These are phyloP conservation scores for Phytopythium chamaehyphon DNA, from an alignment of 352 stramenopile genomes.

Conservation along the genomic window DNA sequence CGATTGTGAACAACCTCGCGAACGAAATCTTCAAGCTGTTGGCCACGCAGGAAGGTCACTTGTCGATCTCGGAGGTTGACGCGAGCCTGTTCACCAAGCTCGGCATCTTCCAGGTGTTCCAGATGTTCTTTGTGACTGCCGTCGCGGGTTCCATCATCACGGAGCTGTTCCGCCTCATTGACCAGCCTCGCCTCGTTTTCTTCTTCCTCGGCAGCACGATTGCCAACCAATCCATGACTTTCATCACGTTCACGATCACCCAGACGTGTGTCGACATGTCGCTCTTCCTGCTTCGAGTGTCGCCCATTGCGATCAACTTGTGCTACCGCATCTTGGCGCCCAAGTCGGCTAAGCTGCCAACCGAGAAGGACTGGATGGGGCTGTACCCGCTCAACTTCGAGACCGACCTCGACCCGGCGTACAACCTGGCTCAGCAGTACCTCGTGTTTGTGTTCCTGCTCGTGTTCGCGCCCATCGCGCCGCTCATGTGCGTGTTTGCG, in stretches of 20 bases:
- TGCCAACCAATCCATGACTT: slow-evolving; percentile 73
- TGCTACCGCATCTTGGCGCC: slow-evolving; percentile 49
- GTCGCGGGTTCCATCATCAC: slow-evolving; percentile 61
- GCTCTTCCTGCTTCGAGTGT: slow-evolving; percentile 55
- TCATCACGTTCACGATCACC: slow-evolving; percentile 76
- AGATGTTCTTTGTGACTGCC: slow-evolving; percentile 81
- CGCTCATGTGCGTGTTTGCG: slow-evolving; percentile 56
- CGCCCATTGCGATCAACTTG: slow-evolving; percentile 35
- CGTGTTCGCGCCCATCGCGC: slow-evolving; percentile 70
- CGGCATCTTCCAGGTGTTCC: slow-evolving; percentile 72
- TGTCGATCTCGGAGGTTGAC: slow-evolving; percentile 62
- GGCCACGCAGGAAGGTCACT: slow-evolving; percentile 56
- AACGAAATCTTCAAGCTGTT: slow-evolving; percentile 66
- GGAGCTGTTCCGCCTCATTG: slow-evolving; percentile 50
- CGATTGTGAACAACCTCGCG: slow-evolving; percentile 63
- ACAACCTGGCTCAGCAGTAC: slow-evolving; percentile 61
- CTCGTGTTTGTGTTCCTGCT: slow-evolving; percentile 72
- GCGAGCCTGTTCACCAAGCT: slow-evolving; percentile 74
- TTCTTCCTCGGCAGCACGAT: slow-evolving; percentile 72
- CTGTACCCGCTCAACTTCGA: slow-evolving; percentile 49
- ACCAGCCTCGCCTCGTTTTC: slow-evolving; percentile 60
- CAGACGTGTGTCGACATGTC: slow-evolving; percentile 63
- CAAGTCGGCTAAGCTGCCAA: slow-evolving; percentile 39
- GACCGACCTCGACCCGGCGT: slow-evolving; percentile 50
- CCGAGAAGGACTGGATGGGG: slow-evolving; percentile 47